Conservation (phyloP, 169 alveolate genomes). For the Ichthyophthirius multifiliis region DNA sequence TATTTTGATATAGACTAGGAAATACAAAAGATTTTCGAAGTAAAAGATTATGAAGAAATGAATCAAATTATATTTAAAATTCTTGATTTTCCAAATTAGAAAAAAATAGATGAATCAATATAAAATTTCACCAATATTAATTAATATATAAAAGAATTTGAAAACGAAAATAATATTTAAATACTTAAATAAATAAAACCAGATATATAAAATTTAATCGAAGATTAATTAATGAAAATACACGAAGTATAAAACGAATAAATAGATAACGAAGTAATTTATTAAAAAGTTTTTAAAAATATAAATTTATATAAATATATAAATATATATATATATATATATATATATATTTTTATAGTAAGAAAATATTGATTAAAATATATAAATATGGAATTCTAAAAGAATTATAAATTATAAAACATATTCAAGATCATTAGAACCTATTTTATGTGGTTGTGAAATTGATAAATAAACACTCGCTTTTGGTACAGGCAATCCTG, state of each 20-base stretch:
- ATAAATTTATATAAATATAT: background rate
- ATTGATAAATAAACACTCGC: background rate
- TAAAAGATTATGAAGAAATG: background rate
- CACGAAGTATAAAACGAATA: too few relatives aligned
- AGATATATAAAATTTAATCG: background rate
- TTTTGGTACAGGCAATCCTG: background rate
- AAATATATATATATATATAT: background rate
- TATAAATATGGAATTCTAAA: background rate
- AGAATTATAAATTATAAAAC: background rate
- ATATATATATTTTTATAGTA: background rate
- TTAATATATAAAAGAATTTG: background rate
- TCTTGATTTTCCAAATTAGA: background rate
- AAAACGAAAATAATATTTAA: background rate
- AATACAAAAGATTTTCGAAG: background rate
- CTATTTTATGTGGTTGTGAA: conserved; percentile 3
- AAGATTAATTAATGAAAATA: background rate
- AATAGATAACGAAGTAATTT: too few relatives aligned
- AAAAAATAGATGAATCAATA: background rate
- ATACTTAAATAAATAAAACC: background rate
- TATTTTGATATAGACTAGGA: conserved; percentile 1
- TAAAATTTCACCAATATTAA: background rate
- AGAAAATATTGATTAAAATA: background rate
- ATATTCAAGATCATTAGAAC: background rate
- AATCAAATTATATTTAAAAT: background rate
- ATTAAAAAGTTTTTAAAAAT: background rate